phyloP scores from a whole-genome alignment of 805 yeast genomes.

The Candida sithepensis region DNA sequence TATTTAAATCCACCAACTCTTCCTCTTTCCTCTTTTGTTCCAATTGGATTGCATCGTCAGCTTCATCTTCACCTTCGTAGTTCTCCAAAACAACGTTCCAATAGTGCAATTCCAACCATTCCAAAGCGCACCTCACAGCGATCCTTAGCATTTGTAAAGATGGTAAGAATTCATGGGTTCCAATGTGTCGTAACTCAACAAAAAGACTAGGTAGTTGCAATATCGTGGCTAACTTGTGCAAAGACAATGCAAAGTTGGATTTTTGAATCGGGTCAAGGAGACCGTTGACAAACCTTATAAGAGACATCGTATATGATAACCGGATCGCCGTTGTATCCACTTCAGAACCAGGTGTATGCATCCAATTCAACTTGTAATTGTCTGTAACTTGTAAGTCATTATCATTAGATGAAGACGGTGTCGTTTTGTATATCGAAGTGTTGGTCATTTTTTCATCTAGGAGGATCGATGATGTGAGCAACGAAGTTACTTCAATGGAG shows the following conservation, averaged over 20 bases:
- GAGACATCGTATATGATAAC: slow-evolving; percentile 64
- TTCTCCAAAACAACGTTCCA: slow-evolving; percentile 49
- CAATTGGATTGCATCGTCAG: slow-evolving; percentile 11
- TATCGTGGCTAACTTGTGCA: slow-evolving; percentile 67
- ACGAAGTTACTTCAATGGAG: slow-evolving; percentile 63
- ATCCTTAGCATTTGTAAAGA: slow-evolving; percentile 61
- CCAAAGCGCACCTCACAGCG: slow-evolving; percentile 57
- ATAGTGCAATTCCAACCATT: slow-evolving; percentile 71
- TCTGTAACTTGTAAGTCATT: not conserved
- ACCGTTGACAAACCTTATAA: slow-evolving; percentile 89
- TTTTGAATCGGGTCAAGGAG: slow-evolving; percentile 83
- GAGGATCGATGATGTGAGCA: slow-evolving; percentile 48
- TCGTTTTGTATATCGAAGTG: not conserved
- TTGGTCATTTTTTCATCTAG: slow-evolving; percentile 33
- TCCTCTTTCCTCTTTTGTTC: slow-evolving; percentile 7
- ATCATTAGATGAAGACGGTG: not conserved
- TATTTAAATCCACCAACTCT: slow-evolving; percentile 23
- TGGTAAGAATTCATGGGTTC: slow-evolving; percentile 87
- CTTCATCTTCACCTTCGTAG: slow-evolving; percentile 11
- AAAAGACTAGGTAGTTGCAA: slow-evolving; percentile 72
- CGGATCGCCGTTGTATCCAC: slow-evolving; percentile 33
- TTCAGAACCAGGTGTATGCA: slow-evolving; percentile 20
- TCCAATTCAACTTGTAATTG: not conserved
- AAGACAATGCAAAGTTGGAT: slow-evolving; percentile 71
- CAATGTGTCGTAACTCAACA: slow-evolving; percentile 86